Conservation (phyloP, 2,329 filamentous ascomycete genomes). For the Apiospora rasikravindrae region DNA sequence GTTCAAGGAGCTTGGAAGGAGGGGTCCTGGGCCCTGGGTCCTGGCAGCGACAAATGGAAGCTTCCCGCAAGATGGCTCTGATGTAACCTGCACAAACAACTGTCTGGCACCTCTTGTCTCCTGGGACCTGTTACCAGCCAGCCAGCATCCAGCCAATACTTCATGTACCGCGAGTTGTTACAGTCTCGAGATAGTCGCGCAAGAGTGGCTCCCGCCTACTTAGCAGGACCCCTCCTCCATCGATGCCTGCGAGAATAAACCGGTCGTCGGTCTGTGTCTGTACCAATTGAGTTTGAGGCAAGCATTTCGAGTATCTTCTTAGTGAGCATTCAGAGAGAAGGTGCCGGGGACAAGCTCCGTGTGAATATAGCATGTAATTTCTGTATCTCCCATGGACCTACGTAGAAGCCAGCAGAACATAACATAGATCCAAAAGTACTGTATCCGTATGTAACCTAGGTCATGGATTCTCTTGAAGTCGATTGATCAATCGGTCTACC, state of each 20-base stretch:
- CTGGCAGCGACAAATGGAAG: not conserved
- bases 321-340: too few species aligned
- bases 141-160: not conserved
- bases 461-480: too few species aligned
- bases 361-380: not conserved
- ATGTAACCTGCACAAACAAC: conserved; percentile 17
- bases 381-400: not conserved
- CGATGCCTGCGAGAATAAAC: conserved; percentile 15
- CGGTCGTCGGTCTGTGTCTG: not conserved
- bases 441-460: too few species aligned
- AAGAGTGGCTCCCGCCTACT: conserved; percentile 1
- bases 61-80: conserved; percentile 9
- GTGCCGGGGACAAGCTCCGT: not conserved
- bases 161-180: not conserved
- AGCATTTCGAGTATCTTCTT: too few species aligned
- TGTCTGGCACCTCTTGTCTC: not conserved
- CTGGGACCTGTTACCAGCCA: not conserved
- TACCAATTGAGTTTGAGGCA: not conserved
- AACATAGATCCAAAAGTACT: not conserved
- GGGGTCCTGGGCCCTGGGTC: conserved; percentile 1
- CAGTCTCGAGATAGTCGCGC: not conserved
- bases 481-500: not conserved
- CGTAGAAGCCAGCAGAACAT: too few species aligned
- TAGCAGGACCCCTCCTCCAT: conserved; percentile 14
- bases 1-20: not conserved